Evolutionary conservation across 2,329 filamentous ascomycete genomes (phyloP), one percentile per base, ranked within the genome.

Genomic region (Apiospora marii): DNA sequence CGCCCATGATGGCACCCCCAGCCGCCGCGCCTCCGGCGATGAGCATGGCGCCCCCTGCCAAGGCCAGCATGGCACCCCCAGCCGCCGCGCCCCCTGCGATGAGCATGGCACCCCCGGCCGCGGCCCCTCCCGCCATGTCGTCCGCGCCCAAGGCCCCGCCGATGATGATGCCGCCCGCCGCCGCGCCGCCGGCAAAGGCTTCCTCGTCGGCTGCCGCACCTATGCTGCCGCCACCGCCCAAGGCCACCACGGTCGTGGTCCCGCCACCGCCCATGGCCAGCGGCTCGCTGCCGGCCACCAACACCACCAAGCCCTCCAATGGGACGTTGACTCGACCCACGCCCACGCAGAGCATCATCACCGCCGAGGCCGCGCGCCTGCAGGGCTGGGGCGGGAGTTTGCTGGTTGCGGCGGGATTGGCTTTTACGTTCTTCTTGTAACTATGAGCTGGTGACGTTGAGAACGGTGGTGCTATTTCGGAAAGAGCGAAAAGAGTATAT

Each of bases 261-360:
- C 30, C 58, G 4, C 22, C 58, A 1, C 58, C 58, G 1, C 58
- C 58, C 58, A 41, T 64, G 58, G 58, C 34, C 19, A 64, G 16
- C 34, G 58, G 30, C 3, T 16, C 27, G 24, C 24, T 14, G 1
- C 19, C 53, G 3, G 16, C 53, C 27, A 64, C 22, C 30, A 41
- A 34, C 19, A 41, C 12, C 13, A 58, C 24, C 6, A 34, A 61
- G 14, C 27, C 53, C 14, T 4, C 58, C 58, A 64, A 64, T 22
- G 58, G 58, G 8, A 64, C 58, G 10, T 12, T 64, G 10, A 64
- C 19, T 0, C 58, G 58, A 8, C 58, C 58, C 34, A 41, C 58
- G 58, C 58, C 58, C 19, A 64, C 58, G 58, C 58, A 64, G 22
- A 41, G 34, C 58, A n/a, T 64, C 58, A 64, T 64, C 58, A 64